Conservation (phyloP, 2,329 filamentous ascomycete species). For the Diaporthe nobilis region DNA sequence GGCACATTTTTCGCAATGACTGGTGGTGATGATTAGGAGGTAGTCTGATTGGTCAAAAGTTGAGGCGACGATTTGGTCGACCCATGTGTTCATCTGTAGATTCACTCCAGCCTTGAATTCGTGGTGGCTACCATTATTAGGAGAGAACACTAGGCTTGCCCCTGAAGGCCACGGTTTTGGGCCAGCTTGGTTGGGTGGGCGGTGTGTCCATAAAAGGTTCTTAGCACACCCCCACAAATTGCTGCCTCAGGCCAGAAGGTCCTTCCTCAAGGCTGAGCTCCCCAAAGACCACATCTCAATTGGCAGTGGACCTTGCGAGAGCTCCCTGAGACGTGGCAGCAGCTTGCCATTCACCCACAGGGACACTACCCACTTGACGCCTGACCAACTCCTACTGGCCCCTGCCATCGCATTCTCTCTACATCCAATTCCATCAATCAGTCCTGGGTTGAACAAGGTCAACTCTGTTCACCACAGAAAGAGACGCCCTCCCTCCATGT, state of each 20-base stretch:
- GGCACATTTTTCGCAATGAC: not conserved
- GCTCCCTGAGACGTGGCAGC: constrained; percentile 40
- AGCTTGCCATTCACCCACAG: constrained; percentile 24
- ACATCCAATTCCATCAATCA: not conserved
- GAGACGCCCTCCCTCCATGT: constrained; percentile 21
- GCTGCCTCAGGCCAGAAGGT: constrained; percentile 38
- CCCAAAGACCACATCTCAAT: constrained; percentile 43
- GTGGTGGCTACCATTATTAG: not conserved
- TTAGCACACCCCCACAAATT: not conserved
- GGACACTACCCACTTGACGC: constrained; percentile 30
- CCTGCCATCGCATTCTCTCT: not conserved
- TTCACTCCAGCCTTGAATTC: not conserved
- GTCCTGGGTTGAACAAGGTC: not conserved
- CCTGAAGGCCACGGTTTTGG: not conserved
- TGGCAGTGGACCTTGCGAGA: constrained; percentile 26
- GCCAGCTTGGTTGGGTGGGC: not conserved
- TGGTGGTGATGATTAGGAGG: not conserved
- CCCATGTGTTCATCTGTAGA: not conserved
- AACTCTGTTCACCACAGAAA: constrained; percentile 7
- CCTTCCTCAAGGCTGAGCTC: constrained; percentile 33
- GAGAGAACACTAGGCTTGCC: not conserved
- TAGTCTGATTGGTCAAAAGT: not conserved
- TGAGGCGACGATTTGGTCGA: not conserved
- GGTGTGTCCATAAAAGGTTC: not conserved
- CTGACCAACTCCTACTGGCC: constrained; percentile 17